Conservation (phyloP, 1,139 yeast species). For the Suhomyces anneliseae region DNA sequence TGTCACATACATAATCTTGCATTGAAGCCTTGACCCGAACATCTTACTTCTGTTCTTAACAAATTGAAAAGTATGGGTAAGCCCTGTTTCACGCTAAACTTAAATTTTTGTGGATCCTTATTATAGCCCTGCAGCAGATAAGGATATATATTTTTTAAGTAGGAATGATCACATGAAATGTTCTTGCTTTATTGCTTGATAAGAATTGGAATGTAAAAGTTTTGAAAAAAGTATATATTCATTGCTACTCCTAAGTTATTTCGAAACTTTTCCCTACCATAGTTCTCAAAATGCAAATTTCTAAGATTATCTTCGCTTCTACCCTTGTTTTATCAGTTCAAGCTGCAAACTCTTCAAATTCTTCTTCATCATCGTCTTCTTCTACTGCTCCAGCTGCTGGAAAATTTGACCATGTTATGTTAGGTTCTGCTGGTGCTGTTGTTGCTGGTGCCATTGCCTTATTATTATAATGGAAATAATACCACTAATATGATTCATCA, state of each 20-base stretch:
- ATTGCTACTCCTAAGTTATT: too few species aligned
- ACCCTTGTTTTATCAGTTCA: constrained; percentile 13
- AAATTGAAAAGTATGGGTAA: background rate
- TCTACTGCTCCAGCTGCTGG: constrained; percentile 1
- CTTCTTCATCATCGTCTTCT: background rate
- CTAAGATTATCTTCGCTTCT: constrained; percentile 11
- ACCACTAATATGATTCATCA: too few species aligned
- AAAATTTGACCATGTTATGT: background rate
- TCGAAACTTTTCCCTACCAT: too few species aligned
- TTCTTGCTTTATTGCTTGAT: too few species aligned
- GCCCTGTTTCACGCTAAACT: background rate
- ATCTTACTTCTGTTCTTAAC: background rate
- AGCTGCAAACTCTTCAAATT: constrained; percentile 13
- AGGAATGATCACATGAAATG: too few species aligned
- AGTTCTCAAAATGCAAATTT: constrained; percentile 10
- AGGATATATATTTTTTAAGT: too few species aligned
- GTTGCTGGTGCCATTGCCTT: constrained; percentile 15
- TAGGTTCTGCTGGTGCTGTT: constrained; percentile 14
- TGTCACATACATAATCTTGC: background rate
- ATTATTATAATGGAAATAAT: constrained; percentile 7
- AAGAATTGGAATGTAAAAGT: too few species aligned
- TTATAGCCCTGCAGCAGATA: too few species aligned
- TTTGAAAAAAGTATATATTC: too few species aligned
- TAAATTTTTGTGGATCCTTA: too few species aligned
- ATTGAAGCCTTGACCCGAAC: background rate